Conservation (phyloP, 2,329 filamentous ascomycete genomes). For the Penicillium sp. region DNA sequence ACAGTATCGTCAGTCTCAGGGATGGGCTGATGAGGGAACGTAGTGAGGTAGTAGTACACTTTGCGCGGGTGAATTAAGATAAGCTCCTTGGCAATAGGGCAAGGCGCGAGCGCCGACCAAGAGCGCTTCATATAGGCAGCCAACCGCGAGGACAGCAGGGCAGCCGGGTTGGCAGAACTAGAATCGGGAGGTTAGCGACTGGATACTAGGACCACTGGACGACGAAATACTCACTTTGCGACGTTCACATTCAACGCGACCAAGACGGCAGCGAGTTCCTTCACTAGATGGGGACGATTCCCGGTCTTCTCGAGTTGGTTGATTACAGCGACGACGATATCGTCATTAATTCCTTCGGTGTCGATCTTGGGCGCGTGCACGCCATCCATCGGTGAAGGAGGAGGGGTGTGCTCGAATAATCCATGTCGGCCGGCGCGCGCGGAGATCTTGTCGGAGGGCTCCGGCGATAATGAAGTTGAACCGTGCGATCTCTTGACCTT, state of each 20-base stretch:
- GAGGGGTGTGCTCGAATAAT: conserved; percentile 73
- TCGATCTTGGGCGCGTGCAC: conserved; percentile 62
- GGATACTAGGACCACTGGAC: conserved; percentile 11
- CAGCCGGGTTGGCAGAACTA: conserved; percentile 93
- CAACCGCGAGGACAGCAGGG: conserved; percentile 90
- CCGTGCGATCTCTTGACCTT: conserved; percentile 78
- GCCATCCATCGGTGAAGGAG: conserved; percentile 67
- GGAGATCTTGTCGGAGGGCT: conserved; percentile 33
- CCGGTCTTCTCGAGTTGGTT: conserved; percentile 83
- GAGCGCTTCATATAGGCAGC: conserved; percentile 86
- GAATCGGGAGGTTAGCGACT: conserved; percentile 15
- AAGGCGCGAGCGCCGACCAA: conserved; percentile 76
- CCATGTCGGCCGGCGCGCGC: conserved; percentile 44
- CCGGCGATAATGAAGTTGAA: conserved; percentile 45
- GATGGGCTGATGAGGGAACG: conserved; percentile 78
- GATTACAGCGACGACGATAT: conserved; percentile 90
- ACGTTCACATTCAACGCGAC: conserved; percentile 76
- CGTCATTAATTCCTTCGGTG: conserved; percentile 83
- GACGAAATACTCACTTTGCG: conserved; percentile 72
- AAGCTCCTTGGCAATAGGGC: conserved; percentile 89
- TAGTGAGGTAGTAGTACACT: conserved; percentile 95
- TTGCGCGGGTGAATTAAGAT: conserved; percentile 90
- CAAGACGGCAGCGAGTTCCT: conserved; percentile 83
- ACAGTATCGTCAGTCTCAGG: conserved; percentile 62
- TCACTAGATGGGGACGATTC: conserved; percentile 91